Evolutionary conservation across 2,329 filamentous ascomycete genomes (phyloP).

Genomic region (Colletotrichum acutatum): DNA sequence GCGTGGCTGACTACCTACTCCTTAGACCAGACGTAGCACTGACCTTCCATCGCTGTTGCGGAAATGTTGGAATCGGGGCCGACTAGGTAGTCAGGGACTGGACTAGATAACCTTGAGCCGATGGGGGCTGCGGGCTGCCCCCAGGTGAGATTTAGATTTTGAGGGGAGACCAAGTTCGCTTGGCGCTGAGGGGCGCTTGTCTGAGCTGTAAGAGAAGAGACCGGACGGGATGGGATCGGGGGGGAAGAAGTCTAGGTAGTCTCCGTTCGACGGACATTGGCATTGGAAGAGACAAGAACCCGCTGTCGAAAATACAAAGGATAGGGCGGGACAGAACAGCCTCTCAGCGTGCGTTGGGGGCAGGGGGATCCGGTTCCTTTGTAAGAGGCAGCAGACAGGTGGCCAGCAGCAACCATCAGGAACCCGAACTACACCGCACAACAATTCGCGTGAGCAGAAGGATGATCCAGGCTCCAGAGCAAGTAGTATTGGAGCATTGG

Average conservation of each 20-base stretch:
- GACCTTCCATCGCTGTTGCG: slow-evolving; percentile 11
- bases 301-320: not conserved
- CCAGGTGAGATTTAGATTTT: not conserved
- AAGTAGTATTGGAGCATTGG: not conserved
- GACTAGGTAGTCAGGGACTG: not conserved
- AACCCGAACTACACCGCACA: slow-evolving; percentile 20
- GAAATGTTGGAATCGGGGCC: slow-evolving; percentile 5
- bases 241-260: not conserved
- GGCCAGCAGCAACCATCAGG: slow-evolving; percentile 25
- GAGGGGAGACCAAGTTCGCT: not conserved
- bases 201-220: slow-evolving; percentile 7
- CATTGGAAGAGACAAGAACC: not conserved
- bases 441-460: slow-evolving; percentile 23
- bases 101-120: slow-evolving; percentile 5
- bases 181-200: not conserved
- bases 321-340: not conserved
- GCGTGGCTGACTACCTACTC: slow-evolving; percentile 20
- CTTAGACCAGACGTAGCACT: not conserved
- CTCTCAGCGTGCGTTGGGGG: not conserved
- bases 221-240: slow-evolving; percentile 4
- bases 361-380: slow-evolving; percentile 5
- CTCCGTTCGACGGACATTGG: not conserved
- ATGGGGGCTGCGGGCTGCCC: not conserved
- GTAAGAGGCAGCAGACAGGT: slow-evolving; percentile 14
- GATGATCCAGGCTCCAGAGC: slow-evolving; percentile 33